Base-by-base conservation (phyloP, 2,329 filamentous ascomycete species). In the Botryosphaeria dothidea region DNA sequence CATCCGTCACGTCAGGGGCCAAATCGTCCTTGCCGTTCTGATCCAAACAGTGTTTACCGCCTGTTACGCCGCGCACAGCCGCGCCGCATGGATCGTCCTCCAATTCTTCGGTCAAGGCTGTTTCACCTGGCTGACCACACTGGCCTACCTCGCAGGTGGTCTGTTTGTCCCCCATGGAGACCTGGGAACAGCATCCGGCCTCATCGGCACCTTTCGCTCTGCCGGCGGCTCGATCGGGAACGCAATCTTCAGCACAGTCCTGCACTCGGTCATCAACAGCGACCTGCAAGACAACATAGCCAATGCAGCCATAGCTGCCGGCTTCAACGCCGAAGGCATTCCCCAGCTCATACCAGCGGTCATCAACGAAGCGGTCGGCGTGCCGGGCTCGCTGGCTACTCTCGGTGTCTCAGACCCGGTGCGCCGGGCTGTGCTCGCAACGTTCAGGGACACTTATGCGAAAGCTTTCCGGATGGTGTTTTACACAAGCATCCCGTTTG, bases 401-500 rank as follows among this genome's bases (percentile, higher is more conserved):
- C 62, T 67, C 9, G 63, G 64, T n/a, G 67, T 73, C n/a, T 45
- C 68, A 9, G 29, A 60, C 1, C 27, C 36, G 1, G 65, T 67
- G 13, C 66, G 66, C 15, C 49, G 65, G 3, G 52, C 62, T 7
- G 65, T 64, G 51, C 64, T 67, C 31, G 70, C 68, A 5, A 72
- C 74, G 1, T 71, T 74, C 31, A 70, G 70, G 62, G 68, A 70
- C 51, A 71, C 69, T 0, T 76, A 76, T 68, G 72, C 72, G 9
- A 69, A 73, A 64, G 70, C 69, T 0, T 71, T 72, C 51, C 65
- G 70, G n/a, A 68, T 70, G 21, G 70, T 71, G 1, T 73, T 71
- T 67, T 67, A 71, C 27, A 66, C 70, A 1, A 69, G 67, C 1
- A 72, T 73, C 45, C 71, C 71, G 0, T 71, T 72, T 54, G 69